Evolutionary conservation across 2,329 filamentous ascomycete genomes (phyloP), one percentile per base, ranked within the genome.

Genomic region (Allantophomopsis lycopodina): DNA sequence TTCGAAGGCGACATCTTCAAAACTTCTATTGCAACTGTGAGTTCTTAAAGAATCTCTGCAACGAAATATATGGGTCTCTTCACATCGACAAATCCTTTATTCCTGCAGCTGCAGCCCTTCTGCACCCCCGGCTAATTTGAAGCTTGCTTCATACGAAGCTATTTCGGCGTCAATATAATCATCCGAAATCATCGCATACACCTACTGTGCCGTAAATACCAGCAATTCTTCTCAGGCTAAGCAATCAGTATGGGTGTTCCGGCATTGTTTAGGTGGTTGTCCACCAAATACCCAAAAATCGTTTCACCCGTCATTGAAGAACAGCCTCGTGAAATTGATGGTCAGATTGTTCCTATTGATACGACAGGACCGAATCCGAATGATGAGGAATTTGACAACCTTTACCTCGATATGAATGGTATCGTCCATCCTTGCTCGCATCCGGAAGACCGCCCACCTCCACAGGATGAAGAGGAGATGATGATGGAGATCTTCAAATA

Each of bases 401-500:
- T 98, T 5, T 98, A 98, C 56, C 75, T 98, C 46, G 91, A 98
- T 55, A 96, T 98, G 89, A 98, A 98, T 61, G 93, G 91, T 58
- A 98, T 98, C 49, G 91, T 98, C 31, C 91, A 98, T 66, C 93
- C 93, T 23, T 98, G 91, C 64, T 94, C 89, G 36, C 91, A 98
- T 63, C 91, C 91, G 1, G 91, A 98, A 60, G 89, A 96, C 55
- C 77, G 78, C 46, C 87, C 91, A 2, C 77, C 91, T 4, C 91
- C 91, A 10, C 83, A 81, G 54, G 89, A 91, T 44, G 91, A 98
- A 65, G 86, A 94, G 59, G 91, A 96, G 64, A 98, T 98, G 91
- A 98, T 98, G 91, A 60, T 95, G 52, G 93, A 93, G 56, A 79
- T 98, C 45, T 98, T 98, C 69, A 85, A 82, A 56, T 98, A 98